A percentile compares a stretch with the other conserved stretches of the same genome.
These are phyloP conservation scores for Claviceps monticola DNA, from an alignment of 2,329 filamentous ascomycete species.

Conservation along the genomic window DNA sequence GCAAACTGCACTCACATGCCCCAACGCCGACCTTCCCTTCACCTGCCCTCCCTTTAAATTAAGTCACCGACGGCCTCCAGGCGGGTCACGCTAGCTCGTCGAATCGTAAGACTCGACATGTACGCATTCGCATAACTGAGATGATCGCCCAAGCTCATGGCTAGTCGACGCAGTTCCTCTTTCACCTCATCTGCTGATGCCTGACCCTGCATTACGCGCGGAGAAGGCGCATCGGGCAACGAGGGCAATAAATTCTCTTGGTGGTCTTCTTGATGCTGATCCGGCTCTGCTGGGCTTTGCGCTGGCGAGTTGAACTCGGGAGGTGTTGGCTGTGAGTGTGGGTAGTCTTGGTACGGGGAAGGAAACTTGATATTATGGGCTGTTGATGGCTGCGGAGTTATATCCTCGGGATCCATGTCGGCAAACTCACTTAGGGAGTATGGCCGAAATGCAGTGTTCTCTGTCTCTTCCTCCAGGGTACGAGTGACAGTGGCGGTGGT, in stretches of 20 bases:
- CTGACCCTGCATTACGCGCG: constrained; percentile 39
- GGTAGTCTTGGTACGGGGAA: constrained; percentile 4
- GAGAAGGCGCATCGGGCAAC: constrained; percentile 31
- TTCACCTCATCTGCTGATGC: constrained; percentile 37
- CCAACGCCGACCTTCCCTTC: background rate
- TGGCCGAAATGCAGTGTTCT: constrained; percentile 12
- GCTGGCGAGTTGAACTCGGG: constrained; percentile 4
- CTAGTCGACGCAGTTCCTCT: constrained; percentile 35
- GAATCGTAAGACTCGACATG: constrained; percentile 26
- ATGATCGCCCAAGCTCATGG: constrained; percentile 35
- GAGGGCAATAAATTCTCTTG: constrained; percentile 18
- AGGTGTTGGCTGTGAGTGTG: constrained; percentile 7
- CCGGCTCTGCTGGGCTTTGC: constrained; percentile 1
- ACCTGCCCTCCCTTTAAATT: background rate
- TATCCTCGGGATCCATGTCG: constrained; percentile 25
- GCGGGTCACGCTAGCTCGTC: constrained; percentile 19
- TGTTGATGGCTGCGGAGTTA: constrained; percentile 18
- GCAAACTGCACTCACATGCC: no score
- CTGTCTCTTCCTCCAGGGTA: constrained; percentile 3
- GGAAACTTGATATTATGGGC: constrained; percentile 6
- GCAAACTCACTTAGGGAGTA: constrained; percentile 28
- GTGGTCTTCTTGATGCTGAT: constrained; percentile 6
- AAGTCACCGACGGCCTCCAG: constrained; percentile 2
- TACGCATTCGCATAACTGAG: constrained; percentile 31
- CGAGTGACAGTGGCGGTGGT: background rate